Evolutionary conservation across 768 basidiomycete genomes (phyloP).

Genomic region (Rhodotorula sphaerocarpa): DNA sequence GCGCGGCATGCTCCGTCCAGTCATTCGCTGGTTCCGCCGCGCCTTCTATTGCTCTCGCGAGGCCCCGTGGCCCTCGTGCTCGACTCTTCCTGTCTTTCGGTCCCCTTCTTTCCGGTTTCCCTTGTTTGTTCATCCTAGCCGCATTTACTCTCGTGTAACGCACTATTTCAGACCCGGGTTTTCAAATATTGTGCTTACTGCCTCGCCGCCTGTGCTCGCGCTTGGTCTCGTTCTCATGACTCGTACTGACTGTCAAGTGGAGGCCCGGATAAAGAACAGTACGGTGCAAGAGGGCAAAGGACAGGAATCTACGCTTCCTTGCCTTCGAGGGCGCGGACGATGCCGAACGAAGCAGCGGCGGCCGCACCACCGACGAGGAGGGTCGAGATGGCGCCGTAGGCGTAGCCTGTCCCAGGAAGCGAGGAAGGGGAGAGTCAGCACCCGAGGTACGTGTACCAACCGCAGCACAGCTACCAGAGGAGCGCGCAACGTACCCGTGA

Average conservation of each 20-base stretch:
- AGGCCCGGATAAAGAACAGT: neutral
- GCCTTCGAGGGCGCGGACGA: constrained; percentile 52
- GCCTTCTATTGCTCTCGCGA: too few relatives aligned
- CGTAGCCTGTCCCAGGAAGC: constrained; percentile 52
- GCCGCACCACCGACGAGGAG: constrained; percentile 82
- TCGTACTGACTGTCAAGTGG: neutral
- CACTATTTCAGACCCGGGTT: neutral
- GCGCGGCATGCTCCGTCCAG: too few relatives aligned
- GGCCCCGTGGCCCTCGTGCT: too few relatives aligned
- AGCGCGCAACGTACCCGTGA: constrained; percentile 5
- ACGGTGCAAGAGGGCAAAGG: neutral
- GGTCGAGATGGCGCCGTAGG: constrained; percentile 81
- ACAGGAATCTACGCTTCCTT: neutral
- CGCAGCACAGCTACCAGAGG: neutral
- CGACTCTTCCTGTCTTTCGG: neutral
- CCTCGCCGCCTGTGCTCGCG: too few relatives aligned
- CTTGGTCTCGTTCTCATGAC: too few relatives aligned
- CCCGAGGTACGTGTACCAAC: neutral
- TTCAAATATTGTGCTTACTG: too few relatives aligned
- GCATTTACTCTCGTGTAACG: neutral
- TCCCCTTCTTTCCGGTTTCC: too few relatives aligned
- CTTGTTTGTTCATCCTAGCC: neutral
- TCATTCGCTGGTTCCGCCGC: too few relatives aligned
- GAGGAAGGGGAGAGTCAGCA: neutral
- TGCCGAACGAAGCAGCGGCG: constrained; percentile 62